Percentiles rank a stretch among this genome's conserved stretches.
Conservation (phyloP, 1,284 basidiomycete genomes). For the Sphaerobolus stellatus region DNA sequence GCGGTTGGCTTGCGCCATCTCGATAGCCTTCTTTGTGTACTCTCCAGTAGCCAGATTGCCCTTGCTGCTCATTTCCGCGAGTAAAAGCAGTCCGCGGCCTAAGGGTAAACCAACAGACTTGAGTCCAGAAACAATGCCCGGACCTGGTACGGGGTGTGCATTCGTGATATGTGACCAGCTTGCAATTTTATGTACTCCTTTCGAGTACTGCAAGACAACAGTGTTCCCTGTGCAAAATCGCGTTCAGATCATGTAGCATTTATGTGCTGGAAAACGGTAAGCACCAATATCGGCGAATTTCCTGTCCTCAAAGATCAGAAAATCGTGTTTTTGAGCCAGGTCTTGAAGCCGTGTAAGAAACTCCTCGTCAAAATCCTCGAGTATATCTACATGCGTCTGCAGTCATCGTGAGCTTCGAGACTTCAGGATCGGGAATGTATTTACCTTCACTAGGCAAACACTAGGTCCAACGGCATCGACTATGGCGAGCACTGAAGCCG, state of each 20-base stretch:
- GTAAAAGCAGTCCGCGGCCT: slow-evolving; percentile 83
- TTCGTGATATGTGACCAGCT: slow-evolving; percentile 98
- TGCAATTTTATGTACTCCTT: slow-evolving; percentile 92
- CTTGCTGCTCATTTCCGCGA: slow-evolving; percentile 96
- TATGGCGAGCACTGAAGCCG: slow-evolving; percentile 80
- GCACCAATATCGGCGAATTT: slow-evolving; percentile 98
- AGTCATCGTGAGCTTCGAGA: slow-evolving; percentile 16
- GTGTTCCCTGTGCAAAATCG: slow-evolving; percentile 76
- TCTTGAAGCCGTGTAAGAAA: slow-evolving; percentile 71
- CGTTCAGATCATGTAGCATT: slow-evolving; percentile 21
- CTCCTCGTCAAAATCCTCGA: slow-evolving; percentile 85
- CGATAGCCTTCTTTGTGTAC: slow-evolving; percentile 85
- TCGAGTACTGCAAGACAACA: slow-evolving; percentile 91
- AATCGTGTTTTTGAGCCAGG: slow-evolving; percentile 83
- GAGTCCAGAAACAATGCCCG: slow-evolving; percentile 89
- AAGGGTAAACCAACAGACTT: slow-evolving; percentile 83
- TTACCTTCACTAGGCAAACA: slow-evolving; percentile 92
- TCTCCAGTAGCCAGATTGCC: slow-evolving; percentile 82
- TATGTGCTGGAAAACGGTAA: slow-evolving; percentile 29
- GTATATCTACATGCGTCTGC: slow-evolving; percentile 96
- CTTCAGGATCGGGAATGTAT: slow-evolving; percentile 15
- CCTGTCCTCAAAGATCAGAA: slow-evolving; percentile 97
- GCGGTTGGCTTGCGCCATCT: slow-evolving; percentile 77
- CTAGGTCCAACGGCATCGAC: slow-evolving; percentile 87
- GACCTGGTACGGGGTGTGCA: slow-evolving; percentile 93